Evolutionary conservation across 805 yeast genomes (phyloP).

Genomic region (Kazachstania taianensis): DNA sequence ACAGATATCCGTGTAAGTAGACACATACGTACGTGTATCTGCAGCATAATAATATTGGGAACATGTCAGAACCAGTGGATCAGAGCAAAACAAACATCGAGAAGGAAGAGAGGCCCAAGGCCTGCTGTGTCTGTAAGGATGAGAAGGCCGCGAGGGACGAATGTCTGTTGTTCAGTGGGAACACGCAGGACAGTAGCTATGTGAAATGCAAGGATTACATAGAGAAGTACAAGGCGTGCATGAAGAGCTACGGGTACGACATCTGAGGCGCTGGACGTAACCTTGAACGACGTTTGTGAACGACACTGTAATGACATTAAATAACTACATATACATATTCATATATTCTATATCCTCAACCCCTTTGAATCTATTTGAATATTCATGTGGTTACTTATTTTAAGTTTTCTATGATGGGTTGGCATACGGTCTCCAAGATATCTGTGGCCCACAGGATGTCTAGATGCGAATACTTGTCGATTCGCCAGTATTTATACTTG

Average conservation of each 20-base stretch:
- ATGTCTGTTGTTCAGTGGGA: conserved; percentile 73
- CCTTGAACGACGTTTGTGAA: no score
- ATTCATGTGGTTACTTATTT: no score
- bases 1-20: background rate
- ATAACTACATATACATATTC: no score
- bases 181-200: conserved; percentile 40
- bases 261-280: no score
- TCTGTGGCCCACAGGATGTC: conserved; percentile 95
- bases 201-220: conserved; percentile 71
- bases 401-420: conserved; percentile 32
- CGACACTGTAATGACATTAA: no score
- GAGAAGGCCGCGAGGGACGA: conserved; percentile 79
- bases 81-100: conserved; percentile 1
- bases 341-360: no score
- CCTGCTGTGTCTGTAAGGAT: conserved; percentile 90
- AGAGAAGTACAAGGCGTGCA: conserved; percentile 68
- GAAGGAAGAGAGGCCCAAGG: conserved; percentile 56
- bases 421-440: conserved; percentile 54
- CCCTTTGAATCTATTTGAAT: background rate
- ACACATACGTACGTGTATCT: no score
- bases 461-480: conserved; percentile 68
- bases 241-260: conserved; percentile 84
- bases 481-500: conserved; percentile 24
- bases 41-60: background rate
- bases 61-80: conserved; percentile 7